These are phyloP conservation scores for Solanum aculeatissimum DNA, from an alignment of 305 asterid genomes.

Conservation along the genomic window DNA sequence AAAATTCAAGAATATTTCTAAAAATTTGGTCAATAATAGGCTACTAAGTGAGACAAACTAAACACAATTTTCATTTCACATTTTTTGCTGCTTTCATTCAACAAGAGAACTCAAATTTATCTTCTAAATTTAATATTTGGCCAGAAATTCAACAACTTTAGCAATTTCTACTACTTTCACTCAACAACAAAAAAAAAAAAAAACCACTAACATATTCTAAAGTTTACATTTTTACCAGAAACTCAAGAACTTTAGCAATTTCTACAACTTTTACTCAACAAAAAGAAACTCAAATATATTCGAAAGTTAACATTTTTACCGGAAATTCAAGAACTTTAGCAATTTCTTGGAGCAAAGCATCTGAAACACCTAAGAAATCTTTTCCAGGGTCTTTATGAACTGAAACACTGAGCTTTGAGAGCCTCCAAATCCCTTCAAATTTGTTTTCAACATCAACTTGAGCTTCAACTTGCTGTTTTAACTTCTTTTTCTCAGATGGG, in stretches of 20 bases:
- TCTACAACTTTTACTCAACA: not conserved
- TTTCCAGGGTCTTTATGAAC: constrained; percentile 89
- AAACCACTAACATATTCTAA: not conserved
- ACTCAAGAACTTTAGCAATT: constrained; percentile 40
- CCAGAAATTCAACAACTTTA: constrained; percentile 72
- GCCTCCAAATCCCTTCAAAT: constrained; percentile 75
- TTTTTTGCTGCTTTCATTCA: not conserved
- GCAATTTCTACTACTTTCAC: not conserved
- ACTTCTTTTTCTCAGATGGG: constrained; percentile 94
- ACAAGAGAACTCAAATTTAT: not conserved
- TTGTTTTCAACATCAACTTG: constrained; percentile 21
- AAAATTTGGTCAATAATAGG: not conserved
- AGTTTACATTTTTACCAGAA: constrained; percentile 38
- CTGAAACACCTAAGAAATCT: constrained; percentile 63
- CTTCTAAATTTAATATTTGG: not conserved
- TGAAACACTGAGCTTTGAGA: constrained; percentile 55
- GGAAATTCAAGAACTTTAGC: constrained; percentile 89
- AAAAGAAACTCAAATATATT: not conserved
- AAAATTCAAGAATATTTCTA: not conserved
- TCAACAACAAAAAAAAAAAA: not conserved
- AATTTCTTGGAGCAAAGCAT: constrained; percentile 59
- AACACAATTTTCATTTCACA: not conserved
- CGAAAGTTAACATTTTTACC: constrained; percentile 25
- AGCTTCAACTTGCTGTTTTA: constrained; percentile 26
- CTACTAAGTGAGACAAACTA: not conserved